Evolutionary conservation across 352 stramenopile species (phyloP).

Genomic region (Globisporangium recalcitrans): DNA sequence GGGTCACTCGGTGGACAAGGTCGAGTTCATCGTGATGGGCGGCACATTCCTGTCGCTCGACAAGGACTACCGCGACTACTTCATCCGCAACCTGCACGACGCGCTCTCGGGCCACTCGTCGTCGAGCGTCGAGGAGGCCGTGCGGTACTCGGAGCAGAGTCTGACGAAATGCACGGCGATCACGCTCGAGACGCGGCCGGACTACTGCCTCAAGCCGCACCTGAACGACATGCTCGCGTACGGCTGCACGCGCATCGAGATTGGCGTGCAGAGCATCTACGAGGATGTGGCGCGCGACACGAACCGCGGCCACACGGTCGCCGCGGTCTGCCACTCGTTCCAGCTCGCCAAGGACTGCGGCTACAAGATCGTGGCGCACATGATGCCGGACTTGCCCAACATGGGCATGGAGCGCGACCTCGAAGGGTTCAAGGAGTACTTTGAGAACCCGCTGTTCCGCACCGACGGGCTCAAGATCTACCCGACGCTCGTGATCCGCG

Average conservation of each 20-base stretch:
- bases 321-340: conserved; percentile 78
- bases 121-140: conserved; percentile 88
- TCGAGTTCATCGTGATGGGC: conserved; percentile 98
- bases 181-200: conserved; percentile 96
- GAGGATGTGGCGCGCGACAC: conserved; percentile 91
- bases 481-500: conserved; percentile 95
- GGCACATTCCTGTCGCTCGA: conserved; percentile 96
- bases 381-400: conserved; percentile 98
- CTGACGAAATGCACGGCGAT: conserved; percentile 88
- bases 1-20: conserved; percentile 95
- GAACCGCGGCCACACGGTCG: conserved; percentile 93
- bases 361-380: conserved; percentile 97
- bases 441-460: conserved; percentile 94
- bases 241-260: conserved; percentile 96
- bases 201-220: conserved; percentile 96
- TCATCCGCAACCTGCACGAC: conserved; percentile 96
- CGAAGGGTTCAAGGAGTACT: conserved; percentile 94
- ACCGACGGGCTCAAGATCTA: conserved; percentile 97
- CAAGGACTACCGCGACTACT: conserved; percentile 93
- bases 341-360: conserved; percentile 92
- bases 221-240: conserved; percentile 96
- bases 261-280: conserved; percentile 96
- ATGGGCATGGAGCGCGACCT: conserved; percentile 96
- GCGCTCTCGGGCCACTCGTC: conserved; percentile 92
- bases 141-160: conserved; percentile 92